Percentiles rank a stretch among this genome's conserved stretches.
Conservation (phyloP, 2,329 filamentous ascomycete genomes). For the Cadophora malorum region DNA sequence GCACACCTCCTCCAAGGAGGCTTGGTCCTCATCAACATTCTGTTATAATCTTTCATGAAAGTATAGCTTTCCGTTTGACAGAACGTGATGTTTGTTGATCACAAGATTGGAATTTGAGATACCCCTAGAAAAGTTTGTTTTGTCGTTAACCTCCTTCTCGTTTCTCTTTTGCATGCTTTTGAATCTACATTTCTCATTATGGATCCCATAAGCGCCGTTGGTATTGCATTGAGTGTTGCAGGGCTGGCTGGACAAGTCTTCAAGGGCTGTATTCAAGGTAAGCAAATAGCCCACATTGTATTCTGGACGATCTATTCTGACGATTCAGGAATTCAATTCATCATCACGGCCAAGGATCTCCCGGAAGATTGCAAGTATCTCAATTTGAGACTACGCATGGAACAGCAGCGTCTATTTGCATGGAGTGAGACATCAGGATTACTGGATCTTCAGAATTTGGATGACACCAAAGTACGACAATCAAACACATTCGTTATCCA, state of each 20-base stretch:
- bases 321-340: slow-evolving; percentile 52
- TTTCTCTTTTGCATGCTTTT: not conserved
- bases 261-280: slow-evolving; percentile 53
- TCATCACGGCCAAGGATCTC: slow-evolving; percentile 55
- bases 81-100: no score
- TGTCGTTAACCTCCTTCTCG: not conserved
- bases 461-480: slow-evolving; percentile 51
- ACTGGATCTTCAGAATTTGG: slow-evolving; percentile 50
- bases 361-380: slow-evolving; percentile 57
- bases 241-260: slow-evolving; percentile 55
- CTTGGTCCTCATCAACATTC: not conserved
- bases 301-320: not conserved
- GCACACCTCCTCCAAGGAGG: not conserved
- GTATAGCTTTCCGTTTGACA: not conserved
- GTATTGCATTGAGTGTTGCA: slow-evolving; percentile 49
- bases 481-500: slow-evolving; percentile 57
- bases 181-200: slow-evolving; percentile 22
- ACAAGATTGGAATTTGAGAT: not conserved
- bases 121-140: not conserved
- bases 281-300: slow-evolving; percentile 10
- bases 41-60: not conserved
- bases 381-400: slow-evolving; percentile 56
- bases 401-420: slow-evolving; percentile 56
- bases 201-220: slow-evolving; percentile 44
- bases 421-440: slow-evolving; percentile 58